Conservation (phyloP, 495 filamentous ascomycete genomes). For the Aspergillus indologenus region DNA sequence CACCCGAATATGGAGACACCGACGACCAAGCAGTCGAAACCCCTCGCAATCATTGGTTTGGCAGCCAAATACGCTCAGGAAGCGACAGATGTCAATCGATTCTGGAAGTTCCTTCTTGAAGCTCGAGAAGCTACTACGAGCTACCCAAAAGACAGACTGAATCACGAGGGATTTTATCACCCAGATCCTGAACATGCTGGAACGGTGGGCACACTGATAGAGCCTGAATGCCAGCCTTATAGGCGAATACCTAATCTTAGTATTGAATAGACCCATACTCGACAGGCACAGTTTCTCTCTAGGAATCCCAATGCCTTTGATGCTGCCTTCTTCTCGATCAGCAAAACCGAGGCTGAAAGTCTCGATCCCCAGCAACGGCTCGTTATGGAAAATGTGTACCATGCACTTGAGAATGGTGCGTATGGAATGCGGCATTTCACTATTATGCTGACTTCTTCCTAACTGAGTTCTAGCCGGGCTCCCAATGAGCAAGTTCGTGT, state of each 20-base stretch:
- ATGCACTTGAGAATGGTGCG: conserved; percentile 26
- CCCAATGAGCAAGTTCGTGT: conserved; percentile 1
- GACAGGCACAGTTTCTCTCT: conserved; percentile 1
- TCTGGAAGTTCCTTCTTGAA: too few species aligned
- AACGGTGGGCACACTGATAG: too few species aligned
- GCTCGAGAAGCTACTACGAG: too few species aligned
- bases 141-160: neutral
- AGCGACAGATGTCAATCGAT: too few species aligned
- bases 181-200: too few species aligned
- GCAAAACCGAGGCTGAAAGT: neutral
- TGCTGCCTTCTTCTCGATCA: conserved; percentile 10
- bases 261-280: too few species aligned
- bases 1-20: too few species aligned
- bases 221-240: too few species aligned
- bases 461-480: conserved; percentile 8
- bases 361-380: conserved; percentile 27
- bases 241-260: too few species aligned
- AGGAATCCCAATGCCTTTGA: conserved; percentile 3
- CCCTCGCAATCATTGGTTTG: neutral
- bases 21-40: neutral
- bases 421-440: too few species aligned
- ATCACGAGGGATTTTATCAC: neutral
- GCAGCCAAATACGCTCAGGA: neutral
- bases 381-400: conserved; percentile 24
- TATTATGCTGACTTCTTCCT: too few species aligned